Base-by-base conservation (phyloP, 805 yeast species). In the Teunomyces lycoperdinae region DNA sequence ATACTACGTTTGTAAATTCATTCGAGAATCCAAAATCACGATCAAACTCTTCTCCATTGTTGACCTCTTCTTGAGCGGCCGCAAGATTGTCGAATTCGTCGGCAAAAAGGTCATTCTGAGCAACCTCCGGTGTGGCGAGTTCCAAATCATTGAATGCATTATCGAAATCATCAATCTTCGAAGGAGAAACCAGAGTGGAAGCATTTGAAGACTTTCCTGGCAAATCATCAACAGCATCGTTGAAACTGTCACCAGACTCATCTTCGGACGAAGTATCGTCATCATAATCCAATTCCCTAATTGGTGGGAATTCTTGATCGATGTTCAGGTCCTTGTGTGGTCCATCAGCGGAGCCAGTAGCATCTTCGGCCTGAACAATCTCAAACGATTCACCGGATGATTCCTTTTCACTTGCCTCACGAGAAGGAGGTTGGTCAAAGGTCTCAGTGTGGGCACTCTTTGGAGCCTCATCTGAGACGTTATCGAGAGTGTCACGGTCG, bases 281-380 rank as follows among this genome's bases (percentile, higher is more conserved):
- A 40, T 74, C 79, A 36, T 74, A 67, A 20, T 80, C 78, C 29
- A 81, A 60, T 53, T 84, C 84, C 52, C 72, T 65, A 39, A 83
- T 79, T 27, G 88, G 85, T 9, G 87, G 87, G 55, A 83, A 83
- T 53, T 83, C 87, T 10, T 73, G 76, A 43, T 66, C 72, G 17
- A 47, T 57, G 26, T 51, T 50, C 32, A 29, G 36, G 5, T 38
- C 42, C 33, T 34, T 44, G 42, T 9, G 13, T n/a, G 45, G 16
- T 38, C 35, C 34, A 4, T 42, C 45, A 13, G 55, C 60, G 32
- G 47, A 35, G 24, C 57, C 61, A 46, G 56, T 62, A 6, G 68
- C 75, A n/a, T 77, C 82, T 11, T 76, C 79, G 38, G 77, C 76
- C 52, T 74, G 73, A 6, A 79, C 81, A 45, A 79, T 65, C 56